Base-by-base conservation (phyloP, 768 basidiomycete genomes). In the Mycena vitilis region DNA sequence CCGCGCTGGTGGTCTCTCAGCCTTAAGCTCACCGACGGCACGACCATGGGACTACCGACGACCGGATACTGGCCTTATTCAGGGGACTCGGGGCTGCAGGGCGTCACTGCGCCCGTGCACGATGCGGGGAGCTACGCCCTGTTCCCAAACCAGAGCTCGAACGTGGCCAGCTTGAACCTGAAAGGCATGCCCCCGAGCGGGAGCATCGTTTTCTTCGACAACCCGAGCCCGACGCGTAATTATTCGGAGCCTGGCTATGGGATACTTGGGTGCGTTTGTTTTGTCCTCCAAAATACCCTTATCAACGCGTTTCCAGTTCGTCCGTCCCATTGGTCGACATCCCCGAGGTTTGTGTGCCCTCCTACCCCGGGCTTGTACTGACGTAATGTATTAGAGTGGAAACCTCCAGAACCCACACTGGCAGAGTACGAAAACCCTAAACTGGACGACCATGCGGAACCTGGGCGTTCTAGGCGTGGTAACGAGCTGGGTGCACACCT, bases 61-160 rank as follows among this genome's bases (percentile, higher is more conserved):
- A 79, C 78, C 2, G 78, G 78, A 4, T 78, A 74, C 60, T 78
- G 78, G 78, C 78, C 78, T 4, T 78, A 78, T 63, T 76, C 73
- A 45, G 78, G 78, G 20, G 68, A 79, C 65, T 76, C 76, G 22
- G 78, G 78, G 9, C 48, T 74, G 10, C 59, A 52, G 36, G 78
- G 78, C 38, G 73, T 77, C 36, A 77, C 73, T 3, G 77, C 69
- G 4, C 75, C 76, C 1, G 16, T 79, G 4, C 64, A 75, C 61
- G 78, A 79, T 48, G 77, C 73, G 5, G 77, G 77, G 13, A 75
- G 66, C 15, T 78, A 63, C 64, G 76, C 65, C 10, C 36, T 78
- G 36, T 58, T 64, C 61, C 42, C 70, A 3, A 69, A 74, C 49
- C 57, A 76, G 65, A 70, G 63, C 20, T 71, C 59, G 36, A 67